These are phyloP conservation scores for Canavalia gladiata DNA, from an alignment of 306 rosid genomes.

Conservation along the genomic window DNA sequence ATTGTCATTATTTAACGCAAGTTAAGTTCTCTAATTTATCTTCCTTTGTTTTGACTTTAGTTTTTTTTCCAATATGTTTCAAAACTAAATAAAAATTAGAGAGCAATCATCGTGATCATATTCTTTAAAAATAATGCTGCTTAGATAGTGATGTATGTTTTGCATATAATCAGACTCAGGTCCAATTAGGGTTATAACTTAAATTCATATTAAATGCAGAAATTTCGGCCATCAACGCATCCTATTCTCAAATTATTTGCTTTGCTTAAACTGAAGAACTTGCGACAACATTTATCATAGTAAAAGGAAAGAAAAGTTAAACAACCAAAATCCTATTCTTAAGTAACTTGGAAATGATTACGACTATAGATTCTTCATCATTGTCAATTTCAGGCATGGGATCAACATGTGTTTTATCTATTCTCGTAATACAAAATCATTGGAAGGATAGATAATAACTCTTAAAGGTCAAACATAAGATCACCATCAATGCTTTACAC, in stretches of 20 bases:
- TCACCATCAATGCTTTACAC: too few relatives aligned
- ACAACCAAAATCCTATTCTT: not conserved
- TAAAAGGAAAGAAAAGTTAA: not conserved
- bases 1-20: slow-evolving; percentile 48
- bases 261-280: not conserved
- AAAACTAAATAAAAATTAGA: slow-evolving; percentile 9
- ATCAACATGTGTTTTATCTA: too few relatives aligned
- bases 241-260: not conserved
- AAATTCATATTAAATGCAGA: slow-evolving; percentile 4
- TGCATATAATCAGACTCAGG: not conserved
- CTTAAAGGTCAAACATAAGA: too few relatives aligned
- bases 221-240: slow-evolving; percentile 4
- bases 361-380: too few relatives aligned
- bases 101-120: slow-evolving; percentile 24
- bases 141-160: slow-evolving; percentile 24
- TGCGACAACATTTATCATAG: not conserved
- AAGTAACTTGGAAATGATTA: not conserved
- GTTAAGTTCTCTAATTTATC: slow-evolving; percentile 20
- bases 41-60: slow-evolving; percentile 4
- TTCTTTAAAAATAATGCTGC: slow-evolving; percentile 24
- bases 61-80: not conserved
- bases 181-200: not conserved
- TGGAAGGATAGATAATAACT: too few relatives aligned
- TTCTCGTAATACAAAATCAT: too few relatives aligned
- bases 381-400: too few relatives aligned